Base-by-base conservation (phyloP, 768 basidiomycete species). In the Cantharellus anzutake region DNA sequence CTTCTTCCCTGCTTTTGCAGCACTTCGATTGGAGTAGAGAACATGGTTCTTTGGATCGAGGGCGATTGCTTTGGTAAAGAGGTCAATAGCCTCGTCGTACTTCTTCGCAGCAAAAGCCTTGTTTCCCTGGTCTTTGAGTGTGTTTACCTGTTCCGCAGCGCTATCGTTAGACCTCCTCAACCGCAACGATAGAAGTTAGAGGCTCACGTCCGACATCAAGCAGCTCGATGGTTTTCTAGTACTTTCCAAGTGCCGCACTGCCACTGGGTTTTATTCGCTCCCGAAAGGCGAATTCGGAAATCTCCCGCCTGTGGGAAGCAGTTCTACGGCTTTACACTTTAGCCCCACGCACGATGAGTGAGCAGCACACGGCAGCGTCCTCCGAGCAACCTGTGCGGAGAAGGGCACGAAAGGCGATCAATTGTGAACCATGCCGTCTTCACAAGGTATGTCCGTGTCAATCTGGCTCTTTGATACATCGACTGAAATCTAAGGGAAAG, bases 101-200 rank as follows among this genome's bases (percentile, higher is more conserved):
- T 96, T 80, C 70, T 91, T 96, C 59, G 88, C 88, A 42, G 86
- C 76, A 72, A 97, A 97, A 29, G 93, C 91, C 68, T 92, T 91
- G 78, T 97, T 97, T 67, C 92, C 93, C 68, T 81, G 81, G 68
- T 89, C 86, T 75, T 97, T 97, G 64, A 96, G 75, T 61, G 80
- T 73, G 68, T 76, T 74, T 55, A 73, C 75, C 78, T 78, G 61
- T 14, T 38, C 44, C 14, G 16, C 57, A 16, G 42, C 16, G 57
- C 39, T 14, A 41, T 38, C 14, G 57, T 16, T 5, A 58, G 57
- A 14, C 20, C 20, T 29, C 20, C 20, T 29, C 14, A 42, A 38
- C 41, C 5, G 41, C 57, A 14, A 58, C 29, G 42, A 58, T 14
- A 35, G 56, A 57, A 44, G 44, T 34, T 59, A n/a, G 44, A 37